phyloP scores from a whole-genome alignment of 1,139 yeast genomes.

The Chernovozyma aurita region DNA sequence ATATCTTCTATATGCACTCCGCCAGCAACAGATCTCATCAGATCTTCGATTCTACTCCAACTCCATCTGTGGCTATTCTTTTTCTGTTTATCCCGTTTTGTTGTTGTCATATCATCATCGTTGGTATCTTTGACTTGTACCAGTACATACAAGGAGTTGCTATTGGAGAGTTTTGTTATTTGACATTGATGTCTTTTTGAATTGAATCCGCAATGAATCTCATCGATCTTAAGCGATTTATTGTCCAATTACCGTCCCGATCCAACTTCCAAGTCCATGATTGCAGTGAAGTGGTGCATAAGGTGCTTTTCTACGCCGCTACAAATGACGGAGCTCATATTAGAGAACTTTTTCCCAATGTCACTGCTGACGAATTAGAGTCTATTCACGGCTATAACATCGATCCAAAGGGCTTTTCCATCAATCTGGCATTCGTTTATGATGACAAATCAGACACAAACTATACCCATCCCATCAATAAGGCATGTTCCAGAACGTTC shows the following conservation, averaged over 20 bases:
- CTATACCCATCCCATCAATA: constrained; percentile 23
- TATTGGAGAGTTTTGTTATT: too few relatives aligned
- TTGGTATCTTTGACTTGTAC: too few relatives aligned
- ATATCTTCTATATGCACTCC: too few relatives aligned
- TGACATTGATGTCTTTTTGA: too few relatives aligned
- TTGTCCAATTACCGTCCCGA: constrained; percentile 24
- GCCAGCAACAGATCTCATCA: too few relatives aligned
- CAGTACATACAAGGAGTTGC: too few relatives aligned
- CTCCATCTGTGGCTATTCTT: too few relatives aligned
- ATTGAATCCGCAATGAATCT: too few relatives aligned
- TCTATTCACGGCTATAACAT: constrained; percentile 11
- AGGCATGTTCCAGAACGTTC: constrained; percentile 63
- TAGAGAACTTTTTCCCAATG: constrained; percentile 22
- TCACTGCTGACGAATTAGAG: constrained; percentile 16
- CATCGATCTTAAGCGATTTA: constrained; percentile 13
- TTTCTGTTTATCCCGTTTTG: too few relatives aligned
- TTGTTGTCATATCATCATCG: too few relatives aligned
- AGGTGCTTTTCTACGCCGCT: constrained; percentile 28
- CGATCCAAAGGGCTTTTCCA: constrained; percentile 7
- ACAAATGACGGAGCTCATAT: constrained; percentile 29
- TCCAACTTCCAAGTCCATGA: constrained; percentile 14
- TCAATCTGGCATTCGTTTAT: constrained; percentile 7
- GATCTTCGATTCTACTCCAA: too few relatives aligned
- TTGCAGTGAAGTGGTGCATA: constrained; percentile 14
- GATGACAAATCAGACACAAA: not conserved